These are phyloP conservation scores for Quercus rubra DNA, from an alignment of 306 rosid genomes.

Conservation along the genomic window DNA sequence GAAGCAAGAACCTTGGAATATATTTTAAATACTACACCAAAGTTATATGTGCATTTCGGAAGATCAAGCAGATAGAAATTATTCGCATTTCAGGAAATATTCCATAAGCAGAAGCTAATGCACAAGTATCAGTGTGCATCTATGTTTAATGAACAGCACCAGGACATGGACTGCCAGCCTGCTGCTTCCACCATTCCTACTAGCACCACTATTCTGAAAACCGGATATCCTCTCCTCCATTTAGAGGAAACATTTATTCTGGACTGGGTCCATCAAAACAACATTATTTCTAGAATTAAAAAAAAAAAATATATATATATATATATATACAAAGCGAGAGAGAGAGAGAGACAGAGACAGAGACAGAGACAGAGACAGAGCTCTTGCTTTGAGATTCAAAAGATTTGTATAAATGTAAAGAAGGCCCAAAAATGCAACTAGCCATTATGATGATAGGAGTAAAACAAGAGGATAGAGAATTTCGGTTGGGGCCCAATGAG, in stretches of 20 bases:
- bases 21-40: neutral
- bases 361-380: neutral
- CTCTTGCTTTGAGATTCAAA: neutral
- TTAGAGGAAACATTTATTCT: neutral
- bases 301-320: too few relatives aligned
- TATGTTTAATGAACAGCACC: neutral
- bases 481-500: too few relatives aligned
- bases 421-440: neutral
- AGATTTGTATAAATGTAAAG: neutral
- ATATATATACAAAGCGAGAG: neutral
- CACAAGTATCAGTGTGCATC: neutral
- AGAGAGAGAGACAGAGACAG: too few relatives aligned
- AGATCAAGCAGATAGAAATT: neutral
- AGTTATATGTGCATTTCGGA: neutral
- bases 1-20: neutral
- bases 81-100: neutral
- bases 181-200: neutral
- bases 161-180: neutral
- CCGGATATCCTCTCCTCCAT: too few relatives aligned
- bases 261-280: neutral
- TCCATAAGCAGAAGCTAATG: constrained; percentile 5
- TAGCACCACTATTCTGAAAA: neutral
- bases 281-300: neutral
- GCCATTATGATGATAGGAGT: neutral
- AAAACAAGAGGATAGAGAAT: neutral